These are phyloP conservation scores for Mollisia scopiformis DNA, from an alignment of 2,329 filamentous ascomycete species.

Conservation along the genomic window DNA sequence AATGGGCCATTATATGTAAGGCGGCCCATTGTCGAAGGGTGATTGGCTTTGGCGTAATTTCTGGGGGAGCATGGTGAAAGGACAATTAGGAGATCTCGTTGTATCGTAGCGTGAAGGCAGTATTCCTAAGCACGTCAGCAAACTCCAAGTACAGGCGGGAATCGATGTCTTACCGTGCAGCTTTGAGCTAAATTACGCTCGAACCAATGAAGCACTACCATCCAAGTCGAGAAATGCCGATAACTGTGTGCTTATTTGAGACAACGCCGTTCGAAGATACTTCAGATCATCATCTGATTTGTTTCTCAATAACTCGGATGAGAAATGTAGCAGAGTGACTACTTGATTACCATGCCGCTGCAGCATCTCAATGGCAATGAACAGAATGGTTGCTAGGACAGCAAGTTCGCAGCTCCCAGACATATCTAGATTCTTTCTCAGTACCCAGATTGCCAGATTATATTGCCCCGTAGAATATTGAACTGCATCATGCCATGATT, in stretches of 20 bases:
- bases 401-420: slow-evolving; percentile 1
- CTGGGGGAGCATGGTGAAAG: too few species aligned
- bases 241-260: neutral
- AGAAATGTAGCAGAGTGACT: neutral
- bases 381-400: slow-evolving; percentile 4
- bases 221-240: neutral
- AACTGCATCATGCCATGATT: slow-evolving; percentile 37
- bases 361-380: slow-evolving; percentile 6
- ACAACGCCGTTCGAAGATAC: neutral
- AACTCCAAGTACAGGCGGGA: neutral
- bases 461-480: slow-evolving; percentile 30
- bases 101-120: too few species aligned
- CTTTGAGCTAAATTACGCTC: neutral
- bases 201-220: neutral
- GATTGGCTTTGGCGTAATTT: too few species aligned
- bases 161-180: neutral
- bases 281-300: neutral
- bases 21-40: too few species aligned
- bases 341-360: neutral
- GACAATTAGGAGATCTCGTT: too few species aligned
- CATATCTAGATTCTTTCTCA: neutral
- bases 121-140: neutral
- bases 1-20: too few species aligned
- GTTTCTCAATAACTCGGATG: neutral
- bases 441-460: slow-evolving; percentile 29